A percentile compares a stretch with the other conserved stretches of the same genome.
phyloP scores from a whole-genome alignment of 1,284 basidiomycete species.

The Puccinia polysora region DNA sequence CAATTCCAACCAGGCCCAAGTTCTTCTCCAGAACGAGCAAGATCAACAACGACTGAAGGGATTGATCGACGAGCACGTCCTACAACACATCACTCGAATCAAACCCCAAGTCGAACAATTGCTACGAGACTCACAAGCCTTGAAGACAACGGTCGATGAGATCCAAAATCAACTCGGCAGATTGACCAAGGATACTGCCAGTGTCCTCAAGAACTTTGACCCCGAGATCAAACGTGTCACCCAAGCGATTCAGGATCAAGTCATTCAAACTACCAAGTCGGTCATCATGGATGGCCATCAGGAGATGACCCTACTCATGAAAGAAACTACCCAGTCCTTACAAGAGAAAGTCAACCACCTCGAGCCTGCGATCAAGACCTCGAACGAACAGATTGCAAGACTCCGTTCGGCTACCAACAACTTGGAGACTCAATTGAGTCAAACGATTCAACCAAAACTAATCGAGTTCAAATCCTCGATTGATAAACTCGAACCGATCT shows the following conservation, averaged over 20 bases:
- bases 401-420: slow-evolving; percentile 3
- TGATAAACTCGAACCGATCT: not conserved
- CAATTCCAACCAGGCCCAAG: not conserved
- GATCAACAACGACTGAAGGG: slow-evolving; percentile 6
- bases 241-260: slow-evolving; percentile 4
- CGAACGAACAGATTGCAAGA: not conserved
- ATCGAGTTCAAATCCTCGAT: not conserved
- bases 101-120: not conserved
- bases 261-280: slow-evolving; percentile 18
- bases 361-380: not conserved
- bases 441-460: not conserved
- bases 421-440: not conserved
- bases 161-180: not conserved
- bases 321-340: not conserved
- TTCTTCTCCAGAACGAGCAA: not conserved
- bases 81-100: not conserved
- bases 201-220: slow-evolving; percentile 9
- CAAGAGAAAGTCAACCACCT: slow-evolving; percentile 16
- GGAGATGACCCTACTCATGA: slow-evolving; percentile 8
- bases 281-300: slow-evolving; percentile 21
- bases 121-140: not conserved
- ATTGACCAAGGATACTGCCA: not conserved
- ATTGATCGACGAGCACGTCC: not conserved
- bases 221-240: slow-evolving; percentile 21
- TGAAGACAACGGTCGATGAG: not conserved